A percentile compares a stretch with the other conserved stretches of the same genome.
Conservation (phyloP, 1,284 basidiomycete species). For the Ustilago sp. region DNA sequence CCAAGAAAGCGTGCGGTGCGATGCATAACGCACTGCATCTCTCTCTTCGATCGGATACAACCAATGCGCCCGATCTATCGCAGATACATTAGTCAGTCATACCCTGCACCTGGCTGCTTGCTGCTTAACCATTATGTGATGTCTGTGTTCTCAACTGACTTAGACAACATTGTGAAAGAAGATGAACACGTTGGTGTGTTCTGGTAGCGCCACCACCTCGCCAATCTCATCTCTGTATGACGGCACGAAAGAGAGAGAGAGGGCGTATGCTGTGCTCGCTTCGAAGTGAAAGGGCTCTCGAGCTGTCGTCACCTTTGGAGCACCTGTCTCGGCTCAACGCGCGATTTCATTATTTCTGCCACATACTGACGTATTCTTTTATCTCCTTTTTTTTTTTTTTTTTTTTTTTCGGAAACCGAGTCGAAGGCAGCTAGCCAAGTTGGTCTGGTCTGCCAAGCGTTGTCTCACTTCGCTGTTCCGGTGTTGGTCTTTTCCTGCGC, state of each 20-base stretch:
- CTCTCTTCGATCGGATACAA: not conserved
- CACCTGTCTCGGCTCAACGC: constrained; percentile 7
- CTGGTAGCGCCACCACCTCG: constrained; percentile 1
- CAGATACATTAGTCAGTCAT: not conserved
- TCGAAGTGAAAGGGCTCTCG: not conserved
- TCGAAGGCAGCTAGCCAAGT: too few species aligned
- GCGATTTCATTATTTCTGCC: not conserved
- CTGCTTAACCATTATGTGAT: not conserved
- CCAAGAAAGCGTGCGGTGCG: not conserved
- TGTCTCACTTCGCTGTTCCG: constrained; percentile 5
- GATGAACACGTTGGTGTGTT: not conserved
- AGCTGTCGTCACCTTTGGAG: not conserved
- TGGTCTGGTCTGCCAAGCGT: not conserved
- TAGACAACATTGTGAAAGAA: not conserved
- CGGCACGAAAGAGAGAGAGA: not conserved
- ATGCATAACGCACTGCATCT: constrained; percentile 8
- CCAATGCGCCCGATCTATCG: not conserved
- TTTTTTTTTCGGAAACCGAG: not conserved
- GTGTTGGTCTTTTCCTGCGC: not conserved
- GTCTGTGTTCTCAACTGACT: not conserved
- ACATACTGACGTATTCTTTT: not conserved
- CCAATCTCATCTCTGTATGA: not conserved
- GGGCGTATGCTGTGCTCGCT: not conserved
- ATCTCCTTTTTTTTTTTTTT: not conserved
- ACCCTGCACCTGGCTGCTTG: not conserved